Conservation (phyloP, 176 grass and related monocot species). For the Oropetium thomaeum region DNA sequence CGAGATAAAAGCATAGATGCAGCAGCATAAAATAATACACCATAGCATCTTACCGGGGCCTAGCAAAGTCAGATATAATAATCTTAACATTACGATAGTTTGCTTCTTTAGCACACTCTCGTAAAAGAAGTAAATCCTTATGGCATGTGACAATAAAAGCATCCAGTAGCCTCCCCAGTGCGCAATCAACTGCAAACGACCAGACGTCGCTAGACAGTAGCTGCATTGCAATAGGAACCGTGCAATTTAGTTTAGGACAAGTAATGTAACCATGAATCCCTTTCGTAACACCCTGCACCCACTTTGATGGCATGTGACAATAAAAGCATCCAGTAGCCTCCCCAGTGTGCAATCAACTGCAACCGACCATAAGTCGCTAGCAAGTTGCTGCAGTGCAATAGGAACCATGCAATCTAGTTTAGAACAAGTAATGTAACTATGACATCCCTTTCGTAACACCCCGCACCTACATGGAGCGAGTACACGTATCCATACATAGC, state of each 20-base stretch:
- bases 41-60: conserved; percentile 46
- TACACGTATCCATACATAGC: no score
- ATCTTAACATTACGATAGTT: conserved; percentile 64
- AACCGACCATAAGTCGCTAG: conserved; percentile 68
- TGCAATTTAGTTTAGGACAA: background rate
- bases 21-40: conserved; percentile 1
- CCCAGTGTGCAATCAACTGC: conserved; percentile 73
- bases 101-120: conserved; percentile 67
- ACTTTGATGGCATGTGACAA: conserved; percentile 76
- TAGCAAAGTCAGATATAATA: conserved; percentile 81
- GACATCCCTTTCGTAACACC: no score
- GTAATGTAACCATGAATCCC: no score
- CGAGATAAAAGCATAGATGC: background rate
- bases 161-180: conserved; percentile 59
- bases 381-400: conserved; percentile 58
- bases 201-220: conserved; percentile 58
- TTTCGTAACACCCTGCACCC: no score
- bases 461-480: no score
- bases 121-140: conserved; percentile 66
- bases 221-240: conserved; percentile 47
- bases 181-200: conserved; percentile 80
- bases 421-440: background rate
- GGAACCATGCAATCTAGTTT: no score
- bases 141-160: conserved; percentile 89
- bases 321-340: conserved; percentile 75